phyloP scores from a whole-genome alignment of 2,329 filamentous ascomycete genomes.

The Neobulgaria alba region DNA sequence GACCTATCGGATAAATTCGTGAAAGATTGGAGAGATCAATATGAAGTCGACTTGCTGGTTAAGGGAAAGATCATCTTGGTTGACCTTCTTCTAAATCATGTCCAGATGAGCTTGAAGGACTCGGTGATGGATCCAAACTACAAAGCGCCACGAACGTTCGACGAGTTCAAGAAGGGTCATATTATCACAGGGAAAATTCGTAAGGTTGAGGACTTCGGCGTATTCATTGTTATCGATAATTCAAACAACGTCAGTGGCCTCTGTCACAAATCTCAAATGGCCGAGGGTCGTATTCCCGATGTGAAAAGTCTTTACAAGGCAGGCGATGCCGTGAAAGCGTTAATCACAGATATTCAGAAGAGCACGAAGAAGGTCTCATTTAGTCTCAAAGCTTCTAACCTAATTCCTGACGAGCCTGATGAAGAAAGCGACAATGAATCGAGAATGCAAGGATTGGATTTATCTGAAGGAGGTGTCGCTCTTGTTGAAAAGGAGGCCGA shows the following conservation, averaged over 20 bases:
- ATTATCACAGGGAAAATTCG: conserved; percentile 82
- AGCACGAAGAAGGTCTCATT: conserved; percentile 76
- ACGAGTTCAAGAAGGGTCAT: conserved; percentile 72
- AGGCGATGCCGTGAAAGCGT: conserved; percentile 89
- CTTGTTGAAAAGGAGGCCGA: conserved; percentile 33
- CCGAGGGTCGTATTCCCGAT: conserved; percentile 72
- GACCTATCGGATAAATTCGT: conserved; percentile 86
- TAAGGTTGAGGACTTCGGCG: conserved; percentile 91
- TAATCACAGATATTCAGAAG: conserved; percentile 68
- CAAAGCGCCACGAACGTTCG: conserved; percentile 60
- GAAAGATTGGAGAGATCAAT: conserved; percentile 91
- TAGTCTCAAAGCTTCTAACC: conserved; percentile 87
- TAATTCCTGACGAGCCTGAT: conserved; percentile 50
- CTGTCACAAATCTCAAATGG: conserved; percentile 88
- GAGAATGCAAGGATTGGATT: conserved; percentile 38
- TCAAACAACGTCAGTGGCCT: conserved; percentile 86
- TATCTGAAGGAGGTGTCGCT: conserved; percentile 29
- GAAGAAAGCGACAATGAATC: conserved; percentile 39
- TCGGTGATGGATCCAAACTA: conserved; percentile 77
- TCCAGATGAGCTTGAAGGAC: conserved; percentile 81
- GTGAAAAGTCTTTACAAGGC: conserved; percentile 84
- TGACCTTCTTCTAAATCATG: conserved; percentile 57
- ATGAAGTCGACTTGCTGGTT: conserved; percentile 82
- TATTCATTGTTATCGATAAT: conserved; percentile 84
- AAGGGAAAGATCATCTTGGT: conserved; percentile 74